Conservation (phyloP, 192 early-diverging fungal species). For the Rhizoclosmatium globosum region DNA sequence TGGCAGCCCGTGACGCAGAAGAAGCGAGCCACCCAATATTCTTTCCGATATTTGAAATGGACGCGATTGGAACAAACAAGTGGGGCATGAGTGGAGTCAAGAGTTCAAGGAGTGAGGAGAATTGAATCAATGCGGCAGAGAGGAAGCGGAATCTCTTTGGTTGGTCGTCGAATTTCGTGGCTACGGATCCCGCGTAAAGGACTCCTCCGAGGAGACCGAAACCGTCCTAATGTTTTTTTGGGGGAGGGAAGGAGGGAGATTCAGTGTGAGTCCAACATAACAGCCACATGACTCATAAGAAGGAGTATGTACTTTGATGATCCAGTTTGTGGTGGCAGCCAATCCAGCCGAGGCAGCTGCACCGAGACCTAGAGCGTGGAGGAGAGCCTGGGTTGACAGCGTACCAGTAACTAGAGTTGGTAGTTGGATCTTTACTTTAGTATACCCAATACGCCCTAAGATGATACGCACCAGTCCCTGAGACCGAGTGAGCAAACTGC, state of each 20-base stretch:
- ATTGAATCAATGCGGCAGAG: conserved; percentile 73
- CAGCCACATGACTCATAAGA: not conserved
- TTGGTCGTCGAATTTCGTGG: conserved; percentile 81
- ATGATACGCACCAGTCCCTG: conserved; percentile 52
- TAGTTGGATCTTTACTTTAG: not conserved
- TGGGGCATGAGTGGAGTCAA: conserved; percentile 82
- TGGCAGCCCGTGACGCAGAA: conserved; percentile 81
- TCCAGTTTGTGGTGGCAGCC: conserved; percentile 89
- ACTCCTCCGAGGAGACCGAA: conserved; percentile 88
- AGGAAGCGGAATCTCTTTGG: conserved; percentile 86
- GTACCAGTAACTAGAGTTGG: conserved; percentile 62
- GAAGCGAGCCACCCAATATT: conserved; percentile 89
- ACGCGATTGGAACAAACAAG: conserved; percentile 77
- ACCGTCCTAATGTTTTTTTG: conserved; percentile 63
- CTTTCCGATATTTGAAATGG: conserved; percentile 81
- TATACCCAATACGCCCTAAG: not conserved
- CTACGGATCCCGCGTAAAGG: conserved; percentile 78
- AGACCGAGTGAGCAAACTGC: conserved; percentile 80
- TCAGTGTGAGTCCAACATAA: not conserved
- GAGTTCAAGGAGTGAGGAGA: conserved; percentile 78
- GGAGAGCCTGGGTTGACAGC: conserved; percentile 84
- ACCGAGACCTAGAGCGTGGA: conserved; percentile 84
- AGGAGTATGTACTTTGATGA: conserved; percentile 66
- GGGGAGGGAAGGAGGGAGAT: not conserved
- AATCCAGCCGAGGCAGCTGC: conserved; percentile 53